Evolutionary conservation across 768 basidiomycete genomes (phyloP).

Genomic region (Hypholoma fasciculare): DNA sequence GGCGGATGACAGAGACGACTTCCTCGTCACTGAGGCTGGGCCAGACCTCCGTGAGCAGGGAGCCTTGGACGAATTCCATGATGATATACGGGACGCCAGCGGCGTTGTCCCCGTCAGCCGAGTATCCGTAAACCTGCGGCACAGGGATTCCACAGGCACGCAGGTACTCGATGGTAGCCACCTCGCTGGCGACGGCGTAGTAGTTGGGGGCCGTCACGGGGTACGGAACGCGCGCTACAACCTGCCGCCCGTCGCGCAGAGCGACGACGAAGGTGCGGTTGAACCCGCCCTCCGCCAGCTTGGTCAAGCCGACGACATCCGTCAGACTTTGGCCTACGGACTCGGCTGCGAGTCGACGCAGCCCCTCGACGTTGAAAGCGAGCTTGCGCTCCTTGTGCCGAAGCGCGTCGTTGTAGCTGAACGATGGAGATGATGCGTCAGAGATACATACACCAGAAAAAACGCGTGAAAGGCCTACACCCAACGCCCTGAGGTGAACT

Average conservation of each 20-base stretch:
- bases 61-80: slow-evolving; percentile 35
- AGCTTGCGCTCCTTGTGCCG: slow-evolving; percentile 44
- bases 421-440: slow-evolving; percentile 23
- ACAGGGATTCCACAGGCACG: slow-evolving; percentile 13
- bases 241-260: slow-evolving; percentile 28
- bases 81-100: slow-evolving; percentile 35
- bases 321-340: slow-evolving; percentile 34
- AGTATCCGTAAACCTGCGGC: slow-evolving; percentile 13
- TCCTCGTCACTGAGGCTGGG: slow-evolving; percentile 27
- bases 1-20: slow-evolving; percentile 33
- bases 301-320: slow-evolving; percentile 35
- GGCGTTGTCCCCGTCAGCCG: slow-evolving; percentile 18
- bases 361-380: slow-evolving; percentile 40
- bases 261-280: slow-evolving; percentile 36
- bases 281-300: slow-evolving; percentile 43
- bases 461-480: slow-evolving; percentile 38
- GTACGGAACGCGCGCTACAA: slow-evolving; percentile 37
- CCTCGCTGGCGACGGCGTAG: slow-evolving; percentile 11
- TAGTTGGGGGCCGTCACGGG: slow-evolving; percentile 25
- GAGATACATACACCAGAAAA: slow-evolving; percentile 10
- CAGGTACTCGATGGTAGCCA: slow-evolving; percentile 14
- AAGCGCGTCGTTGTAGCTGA: slow-evolving; percentile 43
- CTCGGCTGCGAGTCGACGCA: slow-evolving; percentile 43
- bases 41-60: slow-evolving; percentile 34
- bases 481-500: slow-evolving; percentile 44